phyloP scores from a whole-genome alignment of 1,284 basidiomycete species.

The Leccinum pallidistipes region DNA sequence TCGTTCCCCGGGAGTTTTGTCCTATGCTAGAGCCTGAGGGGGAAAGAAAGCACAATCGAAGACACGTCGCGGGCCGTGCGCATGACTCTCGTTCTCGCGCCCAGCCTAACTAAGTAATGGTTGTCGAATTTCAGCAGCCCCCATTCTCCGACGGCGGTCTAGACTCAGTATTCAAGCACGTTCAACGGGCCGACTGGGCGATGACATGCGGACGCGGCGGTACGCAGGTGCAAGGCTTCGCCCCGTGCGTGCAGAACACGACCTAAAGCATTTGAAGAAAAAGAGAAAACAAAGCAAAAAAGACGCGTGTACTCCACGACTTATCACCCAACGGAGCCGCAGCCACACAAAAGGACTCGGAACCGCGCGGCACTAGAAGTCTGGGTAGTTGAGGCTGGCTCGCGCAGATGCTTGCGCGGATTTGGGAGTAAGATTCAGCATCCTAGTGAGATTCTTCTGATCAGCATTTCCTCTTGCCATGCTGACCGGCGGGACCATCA shows the following conservation, averaged over 20 bases:
- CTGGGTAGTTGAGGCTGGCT: not conserved
- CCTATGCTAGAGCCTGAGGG: not conserved
- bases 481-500: too few species aligned
- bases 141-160: not conserved
- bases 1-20: slow-evolving; percentile 10
- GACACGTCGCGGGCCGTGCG: not conserved
- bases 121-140: not conserved
- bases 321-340: slow-evolving; percentile 16
- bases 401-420: too few species aligned
- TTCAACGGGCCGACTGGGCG: not conserved
- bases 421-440: too few species aligned
- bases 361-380: slow-evolving; percentile 7
- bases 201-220: not conserved
- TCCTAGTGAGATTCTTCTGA: too few species aligned
- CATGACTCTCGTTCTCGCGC: not conserved
- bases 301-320: slow-evolving; percentile 28
- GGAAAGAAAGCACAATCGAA: not conserved
- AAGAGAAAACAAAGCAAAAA: not conserved
- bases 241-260: slow-evolving; percentile 11
- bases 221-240: slow-evolving; percentile 4
- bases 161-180: not conserved
- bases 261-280: slow-evolving; percentile 1
- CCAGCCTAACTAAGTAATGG: not conserved
- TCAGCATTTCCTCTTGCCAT: too few species aligned
- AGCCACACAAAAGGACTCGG: slow-evolving; percentile 10